Base-by-base conservation (phyloP, 1,284 basidiomycete species). In the Tremellales sp. region DNA sequence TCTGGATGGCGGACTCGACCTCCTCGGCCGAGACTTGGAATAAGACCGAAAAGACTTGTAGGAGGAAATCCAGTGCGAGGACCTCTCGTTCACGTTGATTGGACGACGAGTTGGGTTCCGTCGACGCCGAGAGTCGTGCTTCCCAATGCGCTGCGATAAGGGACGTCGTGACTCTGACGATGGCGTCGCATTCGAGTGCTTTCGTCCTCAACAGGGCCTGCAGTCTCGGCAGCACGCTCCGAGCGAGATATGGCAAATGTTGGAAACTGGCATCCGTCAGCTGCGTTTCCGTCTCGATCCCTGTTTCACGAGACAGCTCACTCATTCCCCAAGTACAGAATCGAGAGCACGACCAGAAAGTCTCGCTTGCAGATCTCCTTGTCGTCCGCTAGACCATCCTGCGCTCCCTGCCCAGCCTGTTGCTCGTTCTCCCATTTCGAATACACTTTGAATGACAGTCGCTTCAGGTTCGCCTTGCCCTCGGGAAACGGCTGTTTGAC, bases 401-500 rank as follows among this genome's bases (percentile, higher is more conserved):
- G 67, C 9, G 59, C 59, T 25, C 63, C 60, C 16, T 67, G 59
- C 13, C 57, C 60, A 10, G 66, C 59, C 5, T 60, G 64, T 21
- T 70, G 74, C 74, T 26, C 57, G 50, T 25, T 66, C 53, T 38
- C 47, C 61, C 62, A 65, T 35, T 75, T 73, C 29, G 85, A 82
- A 51, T 87, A 69, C 1, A 80, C 77, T 69, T 83, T 86, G 42
- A 75, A 75, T 27, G 92, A 76, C 21, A 85, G 80, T 22, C 79
- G 83, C 14, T 81, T 80, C 50, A 98, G 76, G 60, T 98, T 98
- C 56, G 86, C 84, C 5, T 82, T 79, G 1, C 91, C 91, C 1
- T 88, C 86, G 28, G 88, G 84, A 72, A 93, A 97, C 0, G 91
- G 87, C 47, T 82, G 79, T 25, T 80, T 79, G 38, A 92, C 87